Percentiles rank a stretch among this genome's conserved stretches.
These are phyloP conservation scores for Cercospora nicotianae DNA, from an alignment of 2,329 filamentous ascomycete species.

Conservation along the genomic window DNA sequence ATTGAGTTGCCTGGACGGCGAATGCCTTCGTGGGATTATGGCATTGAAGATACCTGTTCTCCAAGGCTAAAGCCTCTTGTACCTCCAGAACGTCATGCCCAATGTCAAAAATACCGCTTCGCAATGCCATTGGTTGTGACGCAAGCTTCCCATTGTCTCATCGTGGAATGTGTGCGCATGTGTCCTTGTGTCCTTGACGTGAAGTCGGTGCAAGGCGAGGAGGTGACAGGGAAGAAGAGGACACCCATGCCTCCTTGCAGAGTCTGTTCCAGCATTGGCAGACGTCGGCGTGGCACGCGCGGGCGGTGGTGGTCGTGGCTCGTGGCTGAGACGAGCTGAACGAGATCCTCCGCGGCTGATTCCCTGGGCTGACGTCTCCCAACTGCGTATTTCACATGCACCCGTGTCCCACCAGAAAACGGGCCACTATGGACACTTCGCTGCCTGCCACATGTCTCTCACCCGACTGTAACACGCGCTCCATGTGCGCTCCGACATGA, in stretches of 20 bases:
- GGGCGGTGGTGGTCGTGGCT: not conserved
- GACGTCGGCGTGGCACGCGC: not conserved
- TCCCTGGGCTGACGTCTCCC: slow-evolving; percentile 1
- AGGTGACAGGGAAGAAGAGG: not conserved
- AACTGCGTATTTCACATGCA: slow-evolving; percentile 8
- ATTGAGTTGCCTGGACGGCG: not conserved
- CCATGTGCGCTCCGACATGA: slow-evolving; percentile 13
- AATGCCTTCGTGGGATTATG: not conserved
- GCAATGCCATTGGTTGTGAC: not conserved
- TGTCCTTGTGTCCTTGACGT: not conserved
- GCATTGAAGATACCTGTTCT: not conserved
- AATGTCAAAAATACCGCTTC: no score
- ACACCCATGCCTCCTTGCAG: not conserved
- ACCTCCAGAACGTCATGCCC: not conserved
- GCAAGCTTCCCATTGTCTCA: not conserved
- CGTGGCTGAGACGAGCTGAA: not conserved
- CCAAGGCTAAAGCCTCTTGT: not conserved
- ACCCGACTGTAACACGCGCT: slow-evolving; percentile 5
- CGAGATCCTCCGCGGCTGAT: not conserved
- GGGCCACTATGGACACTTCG: slow-evolving; percentile 2
- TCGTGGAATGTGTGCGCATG: not conserved
- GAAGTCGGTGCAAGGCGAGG: not conserved
- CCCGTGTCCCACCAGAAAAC: not conserved
- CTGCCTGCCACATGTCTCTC: slow-evolving; percentile 4
- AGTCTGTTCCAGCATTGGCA: not conserved